Percentiles rank a stretch among this genome's conserved stretches.
Evolutionary conservation across 164 flowering plant species (phyloP).

Genomic region (Chimonanthus salicifolius): DNA sequence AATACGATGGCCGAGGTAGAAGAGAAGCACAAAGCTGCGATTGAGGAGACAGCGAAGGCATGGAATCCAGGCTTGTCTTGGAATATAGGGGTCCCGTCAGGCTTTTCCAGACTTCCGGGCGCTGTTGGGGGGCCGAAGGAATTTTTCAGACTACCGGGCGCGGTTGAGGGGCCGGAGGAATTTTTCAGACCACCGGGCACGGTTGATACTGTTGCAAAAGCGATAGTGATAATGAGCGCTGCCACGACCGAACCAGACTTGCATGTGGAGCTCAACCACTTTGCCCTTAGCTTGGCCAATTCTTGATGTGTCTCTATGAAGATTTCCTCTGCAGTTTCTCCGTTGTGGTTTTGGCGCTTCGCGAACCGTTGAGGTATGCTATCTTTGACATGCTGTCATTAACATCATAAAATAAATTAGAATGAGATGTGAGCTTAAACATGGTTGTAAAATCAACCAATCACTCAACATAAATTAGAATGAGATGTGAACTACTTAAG

Average conservation of each 20-base stretch:
- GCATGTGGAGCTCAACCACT: conserved; percentile 23
- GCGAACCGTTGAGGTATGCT: conserved; percentile 11
- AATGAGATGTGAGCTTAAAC: too few species aligned
- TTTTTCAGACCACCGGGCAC: background rate
- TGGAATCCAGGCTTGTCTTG: background rate
- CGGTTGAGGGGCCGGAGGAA: background rate
- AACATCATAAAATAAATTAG: too few species aligned
- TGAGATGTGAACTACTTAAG: too few species aligned
- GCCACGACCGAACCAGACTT: conserved; percentile 18
- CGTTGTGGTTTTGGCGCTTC: conserved; percentile 7
- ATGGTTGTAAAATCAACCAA: too few species aligned
- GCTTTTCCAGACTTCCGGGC: too few species aligned
- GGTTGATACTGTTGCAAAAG: conserved; percentile 10
- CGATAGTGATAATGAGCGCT: conserved; percentile 16
- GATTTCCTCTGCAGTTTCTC: conserved; percentile 15
- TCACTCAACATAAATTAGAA: too few species aligned
- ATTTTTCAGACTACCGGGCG: background rate
- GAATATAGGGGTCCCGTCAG: background rate
- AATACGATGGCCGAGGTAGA: conserved; percentile 19
- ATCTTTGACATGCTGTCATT: conserved; percentile 11
- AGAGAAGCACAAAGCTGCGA: conserved; percentile 22
- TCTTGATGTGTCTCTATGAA: conserved; percentile 18
- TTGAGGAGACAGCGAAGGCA: conserved; percentile 7
- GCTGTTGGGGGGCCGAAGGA: background rate
- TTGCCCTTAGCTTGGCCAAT: conserved; percentile 6